Conservation (phyloP, 1,284 basidiomycete species). For the Apiotrichum domesticum region DNA sequence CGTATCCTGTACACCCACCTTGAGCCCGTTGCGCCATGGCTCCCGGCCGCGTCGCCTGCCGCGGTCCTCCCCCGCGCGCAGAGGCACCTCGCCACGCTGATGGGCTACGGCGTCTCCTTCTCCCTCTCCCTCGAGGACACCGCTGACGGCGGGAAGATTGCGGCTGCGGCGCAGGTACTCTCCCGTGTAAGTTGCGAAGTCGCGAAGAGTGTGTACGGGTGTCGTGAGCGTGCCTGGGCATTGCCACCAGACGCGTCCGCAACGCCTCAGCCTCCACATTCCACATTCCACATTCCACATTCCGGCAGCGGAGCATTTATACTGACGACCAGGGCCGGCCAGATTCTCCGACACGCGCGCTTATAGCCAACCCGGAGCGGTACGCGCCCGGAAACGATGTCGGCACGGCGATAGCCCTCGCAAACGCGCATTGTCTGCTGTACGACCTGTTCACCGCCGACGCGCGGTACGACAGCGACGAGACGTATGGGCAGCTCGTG, state of each 20-base stretch:
- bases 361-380: not conserved
- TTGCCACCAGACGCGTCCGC: no score
- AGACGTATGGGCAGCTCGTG: conserved; percentile 6
- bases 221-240: no score
- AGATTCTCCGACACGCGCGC: not conserved
- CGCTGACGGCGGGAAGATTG: not conserved
- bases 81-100: not conserved
- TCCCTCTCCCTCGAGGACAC: not conserved
- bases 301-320: no score
- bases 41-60: no score
- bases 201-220: no score
- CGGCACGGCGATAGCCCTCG: conserved; percentile 7
- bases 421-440: conserved; percentile 9
- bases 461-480: conserved; percentile 1
- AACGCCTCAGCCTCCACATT: not conserved
- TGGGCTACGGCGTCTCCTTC: not conserved
- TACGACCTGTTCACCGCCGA: conserved; percentile 10
- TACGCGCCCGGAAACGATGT: not conserved
- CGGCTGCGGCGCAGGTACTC: not conserved
- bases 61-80: no score
- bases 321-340: conserved; percentile 1
- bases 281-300: not conserved
- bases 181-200: not conserved
- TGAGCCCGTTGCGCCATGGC: no score
- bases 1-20: no score